Conservation (phyloP, 73 alveolate genomes). For the Diophrys sp. region DNA sequence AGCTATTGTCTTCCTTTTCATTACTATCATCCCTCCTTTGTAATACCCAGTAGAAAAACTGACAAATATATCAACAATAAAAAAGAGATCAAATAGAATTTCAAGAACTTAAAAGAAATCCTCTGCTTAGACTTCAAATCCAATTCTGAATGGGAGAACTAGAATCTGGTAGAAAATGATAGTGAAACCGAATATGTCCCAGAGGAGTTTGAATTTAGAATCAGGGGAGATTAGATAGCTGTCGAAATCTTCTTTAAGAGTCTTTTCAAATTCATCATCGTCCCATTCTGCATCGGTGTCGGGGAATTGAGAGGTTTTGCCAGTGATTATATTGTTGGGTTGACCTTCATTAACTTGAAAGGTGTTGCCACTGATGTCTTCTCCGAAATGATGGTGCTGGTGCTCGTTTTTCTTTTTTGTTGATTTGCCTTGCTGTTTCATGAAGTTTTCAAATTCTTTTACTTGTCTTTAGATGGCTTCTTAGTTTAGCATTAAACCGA, state of each 20-base stretch:
- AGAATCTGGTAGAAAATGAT: neutral
- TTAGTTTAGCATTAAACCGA: neutral
- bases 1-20: neutral
- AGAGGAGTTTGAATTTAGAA: neutral
- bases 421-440: neutral
- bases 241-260: neutral
- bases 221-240: constrained; percentile 2
- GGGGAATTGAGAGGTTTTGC: too few species aligned
- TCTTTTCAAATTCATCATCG: neutral
- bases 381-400: too few species aligned
- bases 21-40: neutral
- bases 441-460: neutral
- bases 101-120: neutral
- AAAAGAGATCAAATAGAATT: neutral
- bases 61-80: constrained; percentile 8
- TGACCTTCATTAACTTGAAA: too few species aligned
- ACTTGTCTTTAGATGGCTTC: neutral
- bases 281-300: too few species aligned
- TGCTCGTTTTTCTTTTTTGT: neutral
- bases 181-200: neutral
- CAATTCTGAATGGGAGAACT: neutral
- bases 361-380: too few species aligned
- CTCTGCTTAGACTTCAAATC: neutral
- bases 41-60: neutral
- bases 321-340: too few species aligned